These are phyloP conservation scores for Talaromyces sp. DNA, from an alignment of 2,329 filamentous ascomycete genomes.

Conservation along the genomic window DNA sequence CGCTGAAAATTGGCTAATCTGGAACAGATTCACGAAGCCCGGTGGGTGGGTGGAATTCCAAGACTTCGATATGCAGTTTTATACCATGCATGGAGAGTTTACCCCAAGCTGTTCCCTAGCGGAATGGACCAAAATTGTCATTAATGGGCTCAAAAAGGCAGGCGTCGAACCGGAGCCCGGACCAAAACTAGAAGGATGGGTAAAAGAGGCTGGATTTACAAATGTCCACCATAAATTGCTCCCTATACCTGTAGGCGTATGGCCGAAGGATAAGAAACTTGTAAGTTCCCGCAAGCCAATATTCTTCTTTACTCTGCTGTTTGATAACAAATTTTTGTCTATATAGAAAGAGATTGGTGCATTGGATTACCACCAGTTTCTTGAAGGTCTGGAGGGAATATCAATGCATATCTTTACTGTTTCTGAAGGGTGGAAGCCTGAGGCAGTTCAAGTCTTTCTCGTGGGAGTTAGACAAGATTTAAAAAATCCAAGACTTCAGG, in stretches of 20 bases:
- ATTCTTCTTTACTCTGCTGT: neutral
- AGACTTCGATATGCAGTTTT: constrained; percentile 16
- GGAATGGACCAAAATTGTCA: neutral
- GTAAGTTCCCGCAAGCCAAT: neutral
- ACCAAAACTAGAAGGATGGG: constrained; percentile 17
- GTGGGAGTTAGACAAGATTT: constrained; percentile 12
- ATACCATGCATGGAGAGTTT: constrained; percentile 7
- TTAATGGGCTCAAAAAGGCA: constrained; percentile 5
- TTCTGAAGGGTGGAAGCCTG: constrained; percentile 19
- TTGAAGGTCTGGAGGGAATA: constrained; percentile 14
- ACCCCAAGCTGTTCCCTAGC: neutral
- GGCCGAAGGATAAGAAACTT: constrained; percentile 18
- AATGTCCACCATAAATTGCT: constrained; percentile 17
- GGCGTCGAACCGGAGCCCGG: constrained; percentile 17
- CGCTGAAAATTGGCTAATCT: too few species aligned
- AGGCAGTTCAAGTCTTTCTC: constrained; percentile 15
- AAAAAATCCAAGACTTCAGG: constrained; percentile 12
- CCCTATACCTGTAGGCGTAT: constrained; percentile 17
- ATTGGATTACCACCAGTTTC: constrained; percentile 14
- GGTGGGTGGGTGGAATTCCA: constrained; percentile 25
- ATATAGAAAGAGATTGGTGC: constrained; percentile 26
- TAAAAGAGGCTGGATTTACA: constrained; percentile 17
- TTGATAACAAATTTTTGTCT: neutral
- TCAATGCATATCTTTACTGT: constrained; percentile 14
- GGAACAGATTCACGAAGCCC: constrained; percentile 18